Base-by-base conservation (phyloP, 768 basidiomycete species). In the Gelatoporia subvermispora region DNA sequence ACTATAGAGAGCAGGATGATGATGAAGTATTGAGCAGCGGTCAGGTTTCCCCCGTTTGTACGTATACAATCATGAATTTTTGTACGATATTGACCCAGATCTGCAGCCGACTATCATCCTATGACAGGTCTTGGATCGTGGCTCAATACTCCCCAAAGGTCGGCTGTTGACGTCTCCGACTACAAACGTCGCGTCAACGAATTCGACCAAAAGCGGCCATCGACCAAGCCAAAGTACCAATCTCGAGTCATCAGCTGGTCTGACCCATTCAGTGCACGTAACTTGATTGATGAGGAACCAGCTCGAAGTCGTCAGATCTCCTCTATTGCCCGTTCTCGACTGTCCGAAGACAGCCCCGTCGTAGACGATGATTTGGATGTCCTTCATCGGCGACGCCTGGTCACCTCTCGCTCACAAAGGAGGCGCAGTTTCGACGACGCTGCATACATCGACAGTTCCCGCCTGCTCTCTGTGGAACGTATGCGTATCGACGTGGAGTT, bases 401-500 rank as follows among this genome's bases (percentile, higher is more conserved):
- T 49, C 35, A 16, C 52, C 40, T 53, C 25, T 35, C 43, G 52
- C 16, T 17, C 48, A 43, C 38, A 48, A 25, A 54, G 79, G 47
- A 74, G 86, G 40, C 71, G 84, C 42, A 87, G 85, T 54, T 85
- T 84, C 58, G 81, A 85, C 51, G 82, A 82, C 62, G 59, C 82
- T 1, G 59, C 66, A 23, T 73, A 77, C n/a, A 71, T 82, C 53
- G 69, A 65, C 35, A 68, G 68, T 41, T 60, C 74, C 50, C 69
- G 69, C 31, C 67, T 82, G 10, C 62, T 88, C 37, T 72, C 75
- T 2, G 52, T 73, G 7, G 84, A 88, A 47, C 72, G 77, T 57
- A 86, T 91, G 85, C 77, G 74, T 43, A 79, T 87, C 36, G 88
- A 91, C 57, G 88, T 89, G 34, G 86, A 85, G 57, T 71, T 91